Percentiles rank a stretch among this genome's conserved stretches.
These are phyloP conservation scores for Hanseniaspora gamundiae DNA, from an alignment of 1,139 yeast species.

Conservation along the genomic window DNA sequence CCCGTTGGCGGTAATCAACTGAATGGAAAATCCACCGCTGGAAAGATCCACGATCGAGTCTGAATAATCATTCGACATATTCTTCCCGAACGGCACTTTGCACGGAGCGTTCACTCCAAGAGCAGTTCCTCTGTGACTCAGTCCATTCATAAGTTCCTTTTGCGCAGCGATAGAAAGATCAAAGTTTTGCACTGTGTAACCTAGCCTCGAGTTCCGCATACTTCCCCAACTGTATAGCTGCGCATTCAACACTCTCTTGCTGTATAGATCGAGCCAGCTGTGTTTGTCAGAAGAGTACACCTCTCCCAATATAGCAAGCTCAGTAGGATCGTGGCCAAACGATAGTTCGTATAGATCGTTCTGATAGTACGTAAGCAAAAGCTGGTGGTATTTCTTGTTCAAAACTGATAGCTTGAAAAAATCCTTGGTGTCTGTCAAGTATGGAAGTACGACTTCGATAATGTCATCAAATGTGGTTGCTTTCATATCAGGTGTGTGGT, in stretches of 20 bases:
- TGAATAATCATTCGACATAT: constrained; percentile 21
- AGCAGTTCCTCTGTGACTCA: constrained; percentile 4
- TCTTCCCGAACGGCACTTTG: constrained; percentile 21
- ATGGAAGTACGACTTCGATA: background rate
- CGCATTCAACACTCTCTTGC: constrained; percentile 31
- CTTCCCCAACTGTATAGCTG: constrained; percentile 56
- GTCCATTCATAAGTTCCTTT: background rate
- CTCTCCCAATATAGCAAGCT: constrained; percentile 19
- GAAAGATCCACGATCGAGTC: constrained; percentile 37
- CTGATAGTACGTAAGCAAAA: constrained; percentile 27
- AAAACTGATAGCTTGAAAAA: constrained; percentile 31
- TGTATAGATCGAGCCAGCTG: constrained; percentile 41
- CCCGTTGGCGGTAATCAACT: constrained; percentile 44
- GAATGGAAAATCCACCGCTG: constrained; percentile 61
- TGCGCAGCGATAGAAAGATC: background rate
- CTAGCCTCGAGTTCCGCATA: constrained; percentile 42
- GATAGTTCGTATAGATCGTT: constrained; percentile 34
- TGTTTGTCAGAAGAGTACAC: constrained; percentile 21
- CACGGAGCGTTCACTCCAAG: constrained; percentile 35
- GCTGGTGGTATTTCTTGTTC: constrained; percentile 23
- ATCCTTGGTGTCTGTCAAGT: background rate
- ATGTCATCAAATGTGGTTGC: background rate
- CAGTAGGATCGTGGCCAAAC: constrained; percentile 39
- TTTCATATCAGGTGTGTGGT: background rate
- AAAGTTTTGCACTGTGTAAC: constrained; percentile 29